Conservation (phyloP, 495 filamentous ascomycete genomes). For the Hypoxylon lienhwacheense region DNA sequence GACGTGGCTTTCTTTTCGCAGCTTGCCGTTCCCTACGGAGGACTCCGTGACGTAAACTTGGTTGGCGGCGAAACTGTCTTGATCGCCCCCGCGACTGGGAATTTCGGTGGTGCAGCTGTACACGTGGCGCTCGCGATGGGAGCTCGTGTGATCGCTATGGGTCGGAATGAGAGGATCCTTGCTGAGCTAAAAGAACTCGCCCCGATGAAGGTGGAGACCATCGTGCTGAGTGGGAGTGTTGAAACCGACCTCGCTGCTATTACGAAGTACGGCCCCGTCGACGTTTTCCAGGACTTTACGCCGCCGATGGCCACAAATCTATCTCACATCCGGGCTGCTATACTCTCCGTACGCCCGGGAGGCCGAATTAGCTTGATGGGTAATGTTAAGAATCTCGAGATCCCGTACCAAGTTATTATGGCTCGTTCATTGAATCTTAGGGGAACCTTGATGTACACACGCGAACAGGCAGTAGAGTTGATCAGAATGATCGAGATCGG, state of each 20-base stretch:
- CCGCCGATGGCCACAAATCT: slow-evolving; percentile 44
- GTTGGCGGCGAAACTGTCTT: slow-evolving; percentile 56
- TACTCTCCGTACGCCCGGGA: slow-evolving; percentile 39
- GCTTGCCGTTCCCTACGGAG: slow-evolving; percentile 50
- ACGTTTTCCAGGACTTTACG: slow-evolving; percentile 54
- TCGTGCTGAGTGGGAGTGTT: slow-evolving; percentile 47
- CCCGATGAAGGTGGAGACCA: slow-evolving; percentile 36
- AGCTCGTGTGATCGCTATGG: slow-evolving; percentile 54
- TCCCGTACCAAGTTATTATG: slow-evolving; percentile 21
- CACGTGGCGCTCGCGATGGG: slow-evolving; percentile 54
- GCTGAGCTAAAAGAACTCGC: slow-evolving; percentile 29
- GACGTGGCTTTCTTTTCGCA: slow-evolving; percentile 18
- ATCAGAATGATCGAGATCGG: slow-evolving; percentile 20
- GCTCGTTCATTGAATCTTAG: not conserved
- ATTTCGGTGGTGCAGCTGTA: slow-evolving; percentile 52
- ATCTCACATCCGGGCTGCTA: slow-evolving; percentile 41
- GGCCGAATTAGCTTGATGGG: slow-evolving; percentile 54
- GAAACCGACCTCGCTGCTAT: slow-evolving; percentile 43
- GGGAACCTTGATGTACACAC: slow-evolving; percentile 24
- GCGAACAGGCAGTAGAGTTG: slow-evolving; percentile 13
- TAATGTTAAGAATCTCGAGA: slow-evolving; percentile 24
- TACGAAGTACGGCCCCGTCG: slow-evolving; percentile 38
- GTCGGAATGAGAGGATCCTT: slow-evolving; percentile 47
- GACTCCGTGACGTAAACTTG: slow-evolving; percentile 52
- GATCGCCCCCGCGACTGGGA: slow-evolving; percentile 55